A percentile compares a stretch with the other conserved stretches of the same genome.
phyloP scores from a whole-genome alignment of 148 eudicot genomes.

The Chenopodium berlandieri region DNA sequence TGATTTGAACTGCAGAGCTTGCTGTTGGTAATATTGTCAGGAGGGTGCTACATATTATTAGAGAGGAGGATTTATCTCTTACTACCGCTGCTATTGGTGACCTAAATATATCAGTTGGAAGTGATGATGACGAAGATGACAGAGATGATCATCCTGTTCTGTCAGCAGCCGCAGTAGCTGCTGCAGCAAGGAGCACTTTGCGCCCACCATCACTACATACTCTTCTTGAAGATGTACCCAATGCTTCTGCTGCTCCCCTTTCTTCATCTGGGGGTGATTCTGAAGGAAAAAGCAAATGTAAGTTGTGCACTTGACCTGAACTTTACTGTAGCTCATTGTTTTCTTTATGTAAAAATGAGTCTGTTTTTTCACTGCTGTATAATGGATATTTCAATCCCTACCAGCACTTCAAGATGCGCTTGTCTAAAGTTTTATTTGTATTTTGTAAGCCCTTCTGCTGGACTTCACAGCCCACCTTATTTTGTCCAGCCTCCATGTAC shows the following conservation, averaged over 20 bases:
- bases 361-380: not conserved
- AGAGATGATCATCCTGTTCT: slow-evolving; percentile 56
- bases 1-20: slow-evolving; percentile 64
- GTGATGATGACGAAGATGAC: slow-evolving; percentile 69
- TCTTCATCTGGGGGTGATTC: slow-evolving; percentile 95
- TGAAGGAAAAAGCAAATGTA: slow-evolving; percentile 94
- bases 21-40: slow-evolving; percentile 95
- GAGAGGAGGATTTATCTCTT: slow-evolving; percentile 91
- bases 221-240: slow-evolving; percentile 88
- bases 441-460: not conserved
- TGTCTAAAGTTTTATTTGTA: not conserved
- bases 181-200: slow-evolving; percentile 85
- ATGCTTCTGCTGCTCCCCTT: slow-evolving; percentile 62
- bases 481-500: not conserved
- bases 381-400: not conserved
- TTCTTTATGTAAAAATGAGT: not conserved
- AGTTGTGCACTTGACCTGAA: slow-evolving; percentile 26
- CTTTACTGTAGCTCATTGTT: slow-evolving; percentile 1
- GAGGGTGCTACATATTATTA: slow-evolving; percentile 88
- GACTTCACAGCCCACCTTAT: not conserved
- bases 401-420: not conserved
- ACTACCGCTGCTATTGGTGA: slow-evolving; percentile 81
- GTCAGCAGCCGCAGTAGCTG: slow-evolving; percentile 87
- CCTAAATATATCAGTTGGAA: slow-evolving; percentile 55
- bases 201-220: slow-evolving; percentile 98